Conservation (phyloP, 495 filamentous ascomycete species). For the Hypoxylon lenormandii region DNA sequence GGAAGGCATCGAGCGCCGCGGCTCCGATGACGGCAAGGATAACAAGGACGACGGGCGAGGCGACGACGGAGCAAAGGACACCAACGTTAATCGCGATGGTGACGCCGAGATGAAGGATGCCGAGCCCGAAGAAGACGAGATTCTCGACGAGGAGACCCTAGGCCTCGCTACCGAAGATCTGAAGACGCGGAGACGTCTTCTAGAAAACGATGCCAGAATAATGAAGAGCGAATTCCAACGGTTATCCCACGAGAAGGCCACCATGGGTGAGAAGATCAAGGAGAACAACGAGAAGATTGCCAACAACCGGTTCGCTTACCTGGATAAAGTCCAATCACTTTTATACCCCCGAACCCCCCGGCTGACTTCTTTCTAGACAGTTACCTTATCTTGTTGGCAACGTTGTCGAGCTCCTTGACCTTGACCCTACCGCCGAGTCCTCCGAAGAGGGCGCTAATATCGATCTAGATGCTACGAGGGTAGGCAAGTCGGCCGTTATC, state of each 20-base stretch:
- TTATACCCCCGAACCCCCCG: constrained; percentile 29
- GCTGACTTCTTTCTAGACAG: constrained; percentile 70
- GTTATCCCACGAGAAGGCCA: constrained; percentile 90
- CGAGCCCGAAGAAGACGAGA: constrained; percentile 77
- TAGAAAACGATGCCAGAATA: constrained; percentile 97
- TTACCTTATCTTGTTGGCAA: constrained; percentile 98
- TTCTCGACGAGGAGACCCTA: constrained; percentile 90
- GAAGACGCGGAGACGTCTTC: constrained; percentile 81
- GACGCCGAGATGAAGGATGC: constrained; percentile 92
- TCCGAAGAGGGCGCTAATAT: constrained; percentile 98
- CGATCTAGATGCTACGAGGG: constrained; percentile 94
- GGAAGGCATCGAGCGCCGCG: constrained; percentile 78
- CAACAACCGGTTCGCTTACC: constrained; percentile 83
- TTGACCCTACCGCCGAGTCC: constrained; percentile 94
- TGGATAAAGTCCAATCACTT: background rate
- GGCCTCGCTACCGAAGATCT: constrained; percentile 93
- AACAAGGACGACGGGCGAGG: constrained; percentile 79
- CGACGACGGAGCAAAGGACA: constrained; percentile 72
- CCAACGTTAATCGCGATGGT: constrained; percentile 71
- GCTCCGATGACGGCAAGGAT: constrained; percentile 70
- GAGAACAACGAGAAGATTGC: constrained; percentile 99
- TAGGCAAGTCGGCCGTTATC: constrained; percentile 98
- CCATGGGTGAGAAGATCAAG: constrained; percentile 98
- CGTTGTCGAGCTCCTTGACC: constrained; percentile 94
- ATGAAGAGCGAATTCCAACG: constrained; percentile 98